Evolutionary conservation across 179 eudicot species (phyloP), one percentile per base, ranked within the genome.

Genomic region (Corrigiola litoralis): DNA sequence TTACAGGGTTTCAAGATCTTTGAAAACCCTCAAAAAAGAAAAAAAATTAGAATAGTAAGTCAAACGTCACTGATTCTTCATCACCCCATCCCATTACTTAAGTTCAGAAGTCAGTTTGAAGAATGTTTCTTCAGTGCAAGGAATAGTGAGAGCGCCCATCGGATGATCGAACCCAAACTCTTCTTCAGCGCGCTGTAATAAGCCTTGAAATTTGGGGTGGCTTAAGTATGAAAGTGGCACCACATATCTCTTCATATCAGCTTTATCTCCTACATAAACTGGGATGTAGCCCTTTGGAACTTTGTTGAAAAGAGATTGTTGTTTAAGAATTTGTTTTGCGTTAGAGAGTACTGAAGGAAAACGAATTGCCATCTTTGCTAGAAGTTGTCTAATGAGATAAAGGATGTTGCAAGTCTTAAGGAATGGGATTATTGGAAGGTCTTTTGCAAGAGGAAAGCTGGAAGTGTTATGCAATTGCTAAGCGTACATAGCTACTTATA

Each of bases 201-300:
- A 67, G 61, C 65, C 67, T 47, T 73, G 79, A 18, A 82, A 79
- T 12, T 52, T 57, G 12, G 79, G 80, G 20, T 79, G 69, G 63
- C 67, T 77, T 68, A 79, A 66, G 54, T 65, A 80, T 20, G 78
- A 66, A 17, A 80, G 18, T 20, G 76, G 81, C 11, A 76, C 75
- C 49, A 76, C 62, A 36, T 50, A 79, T 46, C 84, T 48, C 61
- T 79, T 76, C 68, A 69, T 81, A 2, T 75, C 72, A 2, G 71
- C 63, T 54, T 63, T 63, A n/a, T 81, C 82, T 14, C 88, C 91
- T 29, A 83, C 84, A 25, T 83, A 75, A 17, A 83, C 86, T 1
- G 80, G 75, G 18, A 77, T 21, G 56, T 77, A 40, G 1, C 86
- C 84, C 58, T 74, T 82, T 4, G 82, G 86, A 37, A 79, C 79